phyloP scores from a whole-genome alignment of 257 asterid genomes.

The Fraxinus excelsior region DNA sequence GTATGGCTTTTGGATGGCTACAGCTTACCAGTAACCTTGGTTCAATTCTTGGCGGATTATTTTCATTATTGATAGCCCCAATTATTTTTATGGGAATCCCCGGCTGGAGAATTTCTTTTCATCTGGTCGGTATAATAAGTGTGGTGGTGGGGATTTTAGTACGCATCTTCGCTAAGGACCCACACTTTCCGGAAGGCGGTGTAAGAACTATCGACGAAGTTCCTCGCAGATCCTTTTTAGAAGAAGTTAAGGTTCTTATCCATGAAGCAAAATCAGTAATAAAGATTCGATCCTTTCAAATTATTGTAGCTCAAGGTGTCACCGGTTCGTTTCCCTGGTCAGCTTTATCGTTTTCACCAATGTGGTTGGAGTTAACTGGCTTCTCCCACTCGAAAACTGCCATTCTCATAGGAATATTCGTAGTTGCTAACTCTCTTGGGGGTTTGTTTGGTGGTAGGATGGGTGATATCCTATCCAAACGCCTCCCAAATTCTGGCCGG shows the following conservation, averaged over 20 bases:
- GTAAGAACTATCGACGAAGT: slow-evolving; percentile 20
- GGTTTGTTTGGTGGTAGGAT: slow-evolving; percentile 79
- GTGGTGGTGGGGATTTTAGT: slow-evolving; percentile 66
- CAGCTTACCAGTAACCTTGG: slow-evolving; percentile 83
- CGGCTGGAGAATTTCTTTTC: slow-evolving; percentile 86
- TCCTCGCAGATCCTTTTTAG: slow-evolving; percentile 37
- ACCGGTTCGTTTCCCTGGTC: slow-evolving; percentile 91
- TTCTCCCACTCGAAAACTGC: slow-evolving; percentile 70
- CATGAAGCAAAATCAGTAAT: slow-evolving; percentile 69
- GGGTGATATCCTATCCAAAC: slow-evolving; percentile 71
- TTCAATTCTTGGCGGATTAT: slow-evolving; percentile 68
- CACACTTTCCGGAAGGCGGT: slow-evolving; percentile 54
- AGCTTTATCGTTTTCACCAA: slow-evolving; percentile 79
- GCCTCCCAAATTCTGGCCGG: slow-evolving; percentile 72
- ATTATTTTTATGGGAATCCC: slow-evolving; percentile 59
- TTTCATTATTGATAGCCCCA: slow-evolving; percentile 62
- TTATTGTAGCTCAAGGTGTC: slow-evolving; percentile 81
- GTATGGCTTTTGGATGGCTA: slow-evolving; percentile 92
- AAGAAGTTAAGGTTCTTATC: slow-evolving; percentile 49
- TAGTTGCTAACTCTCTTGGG: slow-evolving; percentile 65
- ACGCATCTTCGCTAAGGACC: slow-evolving; percentile 67
- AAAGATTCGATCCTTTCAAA: slow-evolving; percentile 67
- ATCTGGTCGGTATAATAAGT: slow-evolving; percentile 69
- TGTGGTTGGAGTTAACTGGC: slow-evolving; percentile 87
- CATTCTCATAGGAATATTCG: slow-evolving; percentile 49